Evolutionary conservation across 164 flowering plant species (phyloP), one percentile per base, ranked within the genome.

Genomic region (Nymphaea colorata): DNA sequence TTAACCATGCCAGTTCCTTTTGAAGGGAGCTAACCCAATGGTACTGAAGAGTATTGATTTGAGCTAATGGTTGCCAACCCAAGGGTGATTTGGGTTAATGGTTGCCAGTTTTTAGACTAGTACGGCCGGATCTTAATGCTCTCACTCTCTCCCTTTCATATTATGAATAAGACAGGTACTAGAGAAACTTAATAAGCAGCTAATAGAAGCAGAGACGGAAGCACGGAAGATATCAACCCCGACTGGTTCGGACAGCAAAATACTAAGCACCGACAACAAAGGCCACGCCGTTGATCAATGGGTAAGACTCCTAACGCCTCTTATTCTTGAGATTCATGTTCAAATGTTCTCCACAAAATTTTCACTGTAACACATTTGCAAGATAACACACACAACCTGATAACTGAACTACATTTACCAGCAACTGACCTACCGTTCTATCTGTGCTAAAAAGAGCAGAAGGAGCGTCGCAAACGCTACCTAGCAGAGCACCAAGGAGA

Each of bases 401-500:
- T 25, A 25, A 25, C 36, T 25, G 36, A 25, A 25, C 36, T 25
- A 25, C 36, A 25, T 25, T 25, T 25, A 25, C 36, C 36, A 25
- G 36, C 36, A 25, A 25, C 36, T 25, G 36, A 25, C 36, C 36
- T 25, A 25, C 36, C 36, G 36, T 25, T 25, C 36, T 25, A 25
- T 25, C 36, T 25, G 36, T 51, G 57, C 57, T 51, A 15, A 10
- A 51, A 51, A 61, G 18, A 11, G 6, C 64, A 61, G 64, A 61
- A 61, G n/a, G 64, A 61, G 64, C 36, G 64, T 8, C 36, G 64
- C 41, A 8, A 17, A 8, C 0, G 64, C 3, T 61, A 61, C 42
- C 12, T 61, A 41, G 64, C 64, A 3, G 41, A 61, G 42, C 64
- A 61, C 36, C 64, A 61, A 61, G 64, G 64, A 17, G 64, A 61